Base-by-base conservation (phyloP, 2,329 filamentous ascomycete genomes). In the Tolypocladium album region DNA sequence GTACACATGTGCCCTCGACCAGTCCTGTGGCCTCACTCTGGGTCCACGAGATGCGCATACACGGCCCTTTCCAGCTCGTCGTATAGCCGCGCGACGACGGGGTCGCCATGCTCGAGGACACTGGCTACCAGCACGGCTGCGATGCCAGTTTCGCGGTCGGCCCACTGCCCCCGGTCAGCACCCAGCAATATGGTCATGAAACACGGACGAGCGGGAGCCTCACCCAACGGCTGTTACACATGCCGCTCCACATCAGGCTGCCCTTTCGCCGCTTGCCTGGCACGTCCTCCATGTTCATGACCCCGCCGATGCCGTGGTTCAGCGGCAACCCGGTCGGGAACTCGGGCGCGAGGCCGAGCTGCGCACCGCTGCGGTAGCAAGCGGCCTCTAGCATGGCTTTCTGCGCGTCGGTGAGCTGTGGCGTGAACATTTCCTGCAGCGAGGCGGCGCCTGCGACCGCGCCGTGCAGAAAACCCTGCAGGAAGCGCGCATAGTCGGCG, bases 241-340 rank as follows among this genome's bases (percentile, higher is more conserved):
- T 71, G 40, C 78, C 78, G n/a, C 68, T 68, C 77, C 77, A 79
- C 67, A 71, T 75, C 59, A 79, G 61, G 40, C 75, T 78, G 0
- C 76, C 76, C 63, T 71, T 74, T 55, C 66, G 70, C 43, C 77
- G 68, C 69, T 75, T 76, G 0, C 73, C 74, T 0, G 72, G 69
- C 9, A 74, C 67, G 58, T 78, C 72, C 34, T 70, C 69, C 61
- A 73, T 59, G 58, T 76, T 77, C 53, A 79, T 63, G 36, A 75
- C 64, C 4, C 76, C 78, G 4, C 69, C 70, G 11, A 78, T 64
- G 1, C 75, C 74, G 52, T 75, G 68, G 59, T 75, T 72, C 5
- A 78, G 59, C n/a, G 65, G 64, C 55, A 69, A 64, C 1, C 65
- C 70, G 0, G 43, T 53, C 1, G 68, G 67, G n/a, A 78, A 73